Conservation (phyloP, 345 rosid species). For the Sisymbrium irio region DNA sequence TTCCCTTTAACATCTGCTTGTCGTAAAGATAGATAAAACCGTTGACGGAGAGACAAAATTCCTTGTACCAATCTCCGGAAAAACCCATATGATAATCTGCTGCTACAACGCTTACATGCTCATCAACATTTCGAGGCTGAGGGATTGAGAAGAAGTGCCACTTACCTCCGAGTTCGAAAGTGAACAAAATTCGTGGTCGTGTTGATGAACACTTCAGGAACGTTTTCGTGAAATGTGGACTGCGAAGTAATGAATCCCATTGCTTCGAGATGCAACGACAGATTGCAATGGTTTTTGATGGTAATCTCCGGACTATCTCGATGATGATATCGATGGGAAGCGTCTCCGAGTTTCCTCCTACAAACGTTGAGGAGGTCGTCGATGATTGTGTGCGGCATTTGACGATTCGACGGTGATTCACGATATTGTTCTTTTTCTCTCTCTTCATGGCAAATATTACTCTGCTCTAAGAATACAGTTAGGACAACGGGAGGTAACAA, state of each 20-base stretch:
- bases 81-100: background rate
- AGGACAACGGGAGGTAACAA: background rate
- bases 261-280: background rate
- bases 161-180: background rate
- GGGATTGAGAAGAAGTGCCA: conserved; percentile 11
- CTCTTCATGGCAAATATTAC: background rate
- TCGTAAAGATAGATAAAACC: background rate
- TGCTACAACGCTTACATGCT: background rate
- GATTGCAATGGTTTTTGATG: background rate
- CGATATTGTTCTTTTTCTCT: background rate
- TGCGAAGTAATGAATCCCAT: background rate
- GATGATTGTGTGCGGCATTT: background rate
- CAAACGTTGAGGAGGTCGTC: background rate
- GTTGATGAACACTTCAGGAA: background rate
- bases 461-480: background rate
- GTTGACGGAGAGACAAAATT: background rate
- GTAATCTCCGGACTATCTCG: background rate
- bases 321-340: conserved; percentile 4
- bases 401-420: background rate
- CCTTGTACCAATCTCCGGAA: background rate
- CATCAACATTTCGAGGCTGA: background rate
- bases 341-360: background rate
- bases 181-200: background rate
- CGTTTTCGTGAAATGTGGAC: background rate
- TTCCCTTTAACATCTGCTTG: background rate